These are phyloP conservation scores for Cryptosporidium xiaoi DNA, from an alignment of 169 alveolate species.

Conservation along the genomic window DNA sequence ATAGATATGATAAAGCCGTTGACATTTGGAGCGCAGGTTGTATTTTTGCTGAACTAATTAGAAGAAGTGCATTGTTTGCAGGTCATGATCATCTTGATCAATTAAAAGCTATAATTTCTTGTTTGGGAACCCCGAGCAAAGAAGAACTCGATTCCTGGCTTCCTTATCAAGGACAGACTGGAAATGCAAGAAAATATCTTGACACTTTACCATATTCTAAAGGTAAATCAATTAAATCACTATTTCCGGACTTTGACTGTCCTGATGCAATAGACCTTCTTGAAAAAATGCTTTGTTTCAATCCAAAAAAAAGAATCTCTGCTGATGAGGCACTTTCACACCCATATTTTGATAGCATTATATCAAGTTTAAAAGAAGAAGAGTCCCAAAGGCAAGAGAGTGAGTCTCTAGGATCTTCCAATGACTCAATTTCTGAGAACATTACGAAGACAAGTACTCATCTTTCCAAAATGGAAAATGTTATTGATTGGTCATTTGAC, in stretches of 20 bases:
- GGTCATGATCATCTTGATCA: slow-evolving; percentile 93
- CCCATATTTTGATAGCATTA: slow-evolving; percentile 87
- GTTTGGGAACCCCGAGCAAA: slow-evolving; percentile 87
- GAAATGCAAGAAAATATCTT: slow-evolving; percentile 84
- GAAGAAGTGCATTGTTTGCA: slow-evolving; percentile 90
- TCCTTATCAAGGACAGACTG: slow-evolving; percentile 82
- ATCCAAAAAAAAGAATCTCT: slow-evolving; percentile 93
- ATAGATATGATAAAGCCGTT: slow-evolving; percentile 88
- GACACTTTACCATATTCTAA: slow-evolving; percentile 84
- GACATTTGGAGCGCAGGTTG: slow-evolving; percentile 97
- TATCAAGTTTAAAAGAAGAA: slow-evolving; percentile 4
- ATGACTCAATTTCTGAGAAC: background rate
- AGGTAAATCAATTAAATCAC: slow-evolving; percentile 81
- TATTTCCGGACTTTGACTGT: slow-evolving; percentile 79
- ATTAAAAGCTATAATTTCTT: slow-evolving; percentile 87
- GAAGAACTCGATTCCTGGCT: slow-evolving; percentile 84
- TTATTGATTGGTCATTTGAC: slow-evolving; percentile 91
- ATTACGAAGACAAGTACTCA: background rate
- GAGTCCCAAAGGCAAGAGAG: background rate
- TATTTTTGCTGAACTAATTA: slow-evolving; percentile 90
- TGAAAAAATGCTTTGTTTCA: slow-evolving; percentile 90
- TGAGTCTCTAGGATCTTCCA: background rate
- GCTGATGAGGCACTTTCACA: slow-evolving; percentile 95
- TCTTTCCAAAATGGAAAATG: background rate
- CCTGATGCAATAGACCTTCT: slow-evolving; percentile 89